phyloP scores from a whole-genome alignment of 108 stramenopile genomes.

The Licmophora abbreviata region DNA sequence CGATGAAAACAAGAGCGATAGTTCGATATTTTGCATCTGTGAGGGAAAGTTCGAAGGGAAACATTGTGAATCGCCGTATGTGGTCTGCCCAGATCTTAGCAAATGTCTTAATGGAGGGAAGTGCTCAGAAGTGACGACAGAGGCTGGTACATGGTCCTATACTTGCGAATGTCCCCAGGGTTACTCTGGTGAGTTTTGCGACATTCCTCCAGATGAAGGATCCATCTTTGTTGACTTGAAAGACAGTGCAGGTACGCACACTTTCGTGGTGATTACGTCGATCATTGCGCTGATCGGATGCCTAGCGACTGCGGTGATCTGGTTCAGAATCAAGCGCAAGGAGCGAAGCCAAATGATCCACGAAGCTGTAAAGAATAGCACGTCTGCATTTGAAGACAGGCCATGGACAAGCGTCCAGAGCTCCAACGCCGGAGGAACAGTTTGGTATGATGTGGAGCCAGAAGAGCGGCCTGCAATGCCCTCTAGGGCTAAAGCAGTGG shows the following conservation, averaged over 20 bases:
- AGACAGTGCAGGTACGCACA: too few species aligned
- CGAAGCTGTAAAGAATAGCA: too few species aligned
- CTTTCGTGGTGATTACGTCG: too few species aligned
- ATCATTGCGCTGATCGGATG: too few species aligned
- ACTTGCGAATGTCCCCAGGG: constrained; percentile 14
- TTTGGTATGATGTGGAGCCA: not conserved
- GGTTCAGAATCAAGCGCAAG: too few species aligned
- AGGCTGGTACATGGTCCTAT: not conserved
- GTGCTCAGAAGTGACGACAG: constrained; percentile 4
- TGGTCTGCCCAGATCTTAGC: constrained; percentile 9
- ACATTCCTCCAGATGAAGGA: too few species aligned
- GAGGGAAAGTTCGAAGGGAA: constrained; percentile 15
- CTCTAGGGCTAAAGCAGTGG: not conserved
- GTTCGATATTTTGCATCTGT: constrained; percentile 15
- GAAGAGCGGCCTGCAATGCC: not conserved
- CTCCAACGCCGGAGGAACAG: not conserved
- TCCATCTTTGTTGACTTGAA: too few species aligned
- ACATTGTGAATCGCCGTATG: constrained; percentile 21
- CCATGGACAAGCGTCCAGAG: not conserved
- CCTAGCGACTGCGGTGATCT: too few species aligned
- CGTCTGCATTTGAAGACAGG: too few species aligned
- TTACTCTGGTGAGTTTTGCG: constrained; percentile 11
- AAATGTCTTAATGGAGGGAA: constrained; percentile 19
- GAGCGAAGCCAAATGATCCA: too few species aligned
- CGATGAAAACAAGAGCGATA: not conserved